Evolutionary conservation across 106 monocot species (phyloP), one percentile per base, ranked within the genome.

Genomic region (Posidonia australis): DNA sequence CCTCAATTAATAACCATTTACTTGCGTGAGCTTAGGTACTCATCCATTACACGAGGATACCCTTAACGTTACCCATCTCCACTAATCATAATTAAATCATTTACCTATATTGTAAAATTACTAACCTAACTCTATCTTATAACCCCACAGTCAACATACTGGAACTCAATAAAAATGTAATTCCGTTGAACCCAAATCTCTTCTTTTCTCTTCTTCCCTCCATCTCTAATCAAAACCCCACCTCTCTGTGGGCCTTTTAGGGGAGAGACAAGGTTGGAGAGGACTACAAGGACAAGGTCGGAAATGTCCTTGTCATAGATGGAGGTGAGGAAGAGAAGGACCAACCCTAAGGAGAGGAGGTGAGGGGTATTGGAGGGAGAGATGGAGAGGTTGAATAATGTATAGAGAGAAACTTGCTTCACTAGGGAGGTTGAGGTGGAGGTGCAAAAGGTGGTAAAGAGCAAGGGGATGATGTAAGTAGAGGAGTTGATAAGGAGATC

Each of bases 301-400:
- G 73, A 69, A 26, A 62, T 36, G 46, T 74, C 76, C 70, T 67
- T 67, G 67, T 94, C 86, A 12, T 67, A 82, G 17, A 84, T 28
- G 9, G 82, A 61, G 6, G 82, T 25, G 17, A 96, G 45, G 26
- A 96, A 55, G 55, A n/a, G 53, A n/a, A 68, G 60, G 46, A 84
- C 78, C 27, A 90, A 11, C 17, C 43, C 58, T 21, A 58, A 5
- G 5, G 31, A 51, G 42, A 18, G 58, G 23, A 61, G 22, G 30
- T 41, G 60, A 7, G 74, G 36, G 24, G 69, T 51, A 72, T 86
- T 96, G 17, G 76, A n/a, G 1, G 71, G 51, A 45, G 74, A 64
- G 16, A 87, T 63, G 36, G 96, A 90, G 67, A 96, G 90, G 72
- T 96, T 96, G 68, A 82, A 75, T 21, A 96, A 68, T 5, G 96